Base-by-base conservation (phyloP, 2,329 filamentous ascomycete species). In the Fusarium pilosicola region DNA sequence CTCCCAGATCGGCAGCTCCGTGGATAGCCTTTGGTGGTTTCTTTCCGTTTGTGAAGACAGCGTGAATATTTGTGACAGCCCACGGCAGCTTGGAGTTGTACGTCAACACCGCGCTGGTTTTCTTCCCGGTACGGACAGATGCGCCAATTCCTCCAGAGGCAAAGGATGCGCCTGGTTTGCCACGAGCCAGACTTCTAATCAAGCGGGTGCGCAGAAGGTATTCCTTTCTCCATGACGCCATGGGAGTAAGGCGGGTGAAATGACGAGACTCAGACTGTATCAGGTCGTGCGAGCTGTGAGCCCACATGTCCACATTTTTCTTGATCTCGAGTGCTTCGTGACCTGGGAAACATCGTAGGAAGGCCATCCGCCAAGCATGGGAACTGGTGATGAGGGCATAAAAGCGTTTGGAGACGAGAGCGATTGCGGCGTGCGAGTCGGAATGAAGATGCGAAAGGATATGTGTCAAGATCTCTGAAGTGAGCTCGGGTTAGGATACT, bases 221-320 rank as follows among this genome's bases (percentile, higher is more conserved):
- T 82, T 99, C 96, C 82, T 94, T 98, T 76, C 96, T 90, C 96
- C 96, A 98, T 14, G 95, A 96, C n/a, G 95, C 93, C 70, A 95
- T 84, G 7, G 91, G 88, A 15, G 94, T 97, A 62, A 99, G 87
- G 48, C 95, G 91, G 22, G 93, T 90, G 79, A 98, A 99, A 73
- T 90, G 89, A 49, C 95, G 93, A 76, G 90, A 89, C 79, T 96
- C 93, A 2, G 93, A 92, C 34, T 90, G 89, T 49, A 95, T 85
- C 62, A 81, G 82, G 77, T 90, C 90, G 61, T 83, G 82, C 51
- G 83, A 81, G 41, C 89, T 84, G 30, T 85, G 82, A 28, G 86
- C 84, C 75, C 84, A 84, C 3, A 83, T 77, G 26, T 82, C 81
- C 20, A 77, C 78, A 42, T 81, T 80, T 63, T 83, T 79, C 52